Evolutionary conservation across 768 basidiomycete genomes (phyloP).

Genomic region (Phanerochaete sordida): DNA sequence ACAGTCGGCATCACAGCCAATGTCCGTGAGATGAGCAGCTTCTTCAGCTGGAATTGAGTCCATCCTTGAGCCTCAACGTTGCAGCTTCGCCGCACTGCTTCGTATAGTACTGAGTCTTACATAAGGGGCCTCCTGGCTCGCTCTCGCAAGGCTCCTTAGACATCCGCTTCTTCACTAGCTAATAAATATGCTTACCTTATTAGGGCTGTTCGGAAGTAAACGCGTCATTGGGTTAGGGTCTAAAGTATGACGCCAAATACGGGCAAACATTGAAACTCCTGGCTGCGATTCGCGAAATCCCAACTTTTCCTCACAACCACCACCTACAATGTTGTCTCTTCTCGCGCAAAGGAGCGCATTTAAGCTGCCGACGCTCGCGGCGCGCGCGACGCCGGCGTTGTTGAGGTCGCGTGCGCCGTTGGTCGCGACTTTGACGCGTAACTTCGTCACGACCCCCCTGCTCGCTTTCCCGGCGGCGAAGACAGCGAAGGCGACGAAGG

Average conservation of each 20-base stretch:
- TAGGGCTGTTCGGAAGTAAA: too few species aligned
- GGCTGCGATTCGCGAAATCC: neutral
- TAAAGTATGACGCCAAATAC: neutral
- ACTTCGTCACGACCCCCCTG: slow-evolving; percentile 8
- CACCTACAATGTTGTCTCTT: neutral
- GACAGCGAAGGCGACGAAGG: neutral
- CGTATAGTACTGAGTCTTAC: too few species aligned
- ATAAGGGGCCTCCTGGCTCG: too few species aligned
- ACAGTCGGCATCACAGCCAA: too few species aligned
- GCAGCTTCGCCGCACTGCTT: too few species aligned
- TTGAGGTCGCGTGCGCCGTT: slow-evolving; percentile 1
- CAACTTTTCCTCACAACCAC: neutral
- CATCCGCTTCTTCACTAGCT: too few species aligned
- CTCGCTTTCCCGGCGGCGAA: slow-evolving; percentile 5
- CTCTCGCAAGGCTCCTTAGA: too few species aligned
- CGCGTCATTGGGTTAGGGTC: neutral
- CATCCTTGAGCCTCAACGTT: too few species aligned
- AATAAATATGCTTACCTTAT: too few species aligned
- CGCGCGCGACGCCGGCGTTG: neutral
- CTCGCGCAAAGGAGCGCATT: slow-evolving; percentile 1
- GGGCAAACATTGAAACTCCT: slow-evolving; percentile 7
- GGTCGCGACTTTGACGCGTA: slow-evolving; percentile 1
- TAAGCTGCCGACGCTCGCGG: neutral
- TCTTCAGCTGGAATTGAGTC: too few species aligned
- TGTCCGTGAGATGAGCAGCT: too few species aligned